These are phyloP conservation scores for Pseudonitzschia pungens DNA, from an alignment of 108 stramenopile genomes.

Conservation along the genomic window DNA sequence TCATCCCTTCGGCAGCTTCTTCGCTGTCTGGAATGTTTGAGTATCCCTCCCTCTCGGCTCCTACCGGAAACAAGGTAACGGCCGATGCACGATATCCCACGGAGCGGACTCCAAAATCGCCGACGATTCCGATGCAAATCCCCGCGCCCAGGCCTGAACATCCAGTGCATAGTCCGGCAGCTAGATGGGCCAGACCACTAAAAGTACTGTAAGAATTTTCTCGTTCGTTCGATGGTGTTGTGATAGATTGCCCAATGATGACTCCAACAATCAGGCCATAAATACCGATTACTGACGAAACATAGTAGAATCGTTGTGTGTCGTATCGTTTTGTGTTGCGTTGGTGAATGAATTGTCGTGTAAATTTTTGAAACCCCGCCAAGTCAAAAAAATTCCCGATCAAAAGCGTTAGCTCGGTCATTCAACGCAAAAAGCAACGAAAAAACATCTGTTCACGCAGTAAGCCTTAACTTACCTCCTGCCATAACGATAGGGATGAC, in stretches of 20 bases:
- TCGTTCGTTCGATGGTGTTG: conserved; percentile 52
- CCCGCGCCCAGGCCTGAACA: conserved; percentile 81
- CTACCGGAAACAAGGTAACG: conserved; percentile 71
- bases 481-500: conserved; percentile 92
- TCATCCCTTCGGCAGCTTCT: conserved; percentile 44
- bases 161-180: conserved; percentile 82
- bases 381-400: no score
- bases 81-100: conserved; percentile 83
- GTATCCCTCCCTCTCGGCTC: conserved; percentile 57
- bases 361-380: neutral
- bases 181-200: conserved; percentile 78
- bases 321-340: no score
- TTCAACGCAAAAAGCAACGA: neutral
- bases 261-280: conserved; percentile 88
- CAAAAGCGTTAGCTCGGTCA: neutral
- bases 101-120: conserved; percentile 81
- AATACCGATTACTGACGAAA: conserved; percentile 72
- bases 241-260: conserved; percentile 74
- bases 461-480: conserved; percentile 42
- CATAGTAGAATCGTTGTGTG: no score
- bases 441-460: neutral
- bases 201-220: conserved; percentile 80
- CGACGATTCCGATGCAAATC: conserved; percentile 84
- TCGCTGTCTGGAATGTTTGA: conserved; percentile 65
- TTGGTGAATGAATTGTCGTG: neutral